Conservation (phyloP, 805 yeast species). For the Sugiyamaella valdiviana region DNA sequence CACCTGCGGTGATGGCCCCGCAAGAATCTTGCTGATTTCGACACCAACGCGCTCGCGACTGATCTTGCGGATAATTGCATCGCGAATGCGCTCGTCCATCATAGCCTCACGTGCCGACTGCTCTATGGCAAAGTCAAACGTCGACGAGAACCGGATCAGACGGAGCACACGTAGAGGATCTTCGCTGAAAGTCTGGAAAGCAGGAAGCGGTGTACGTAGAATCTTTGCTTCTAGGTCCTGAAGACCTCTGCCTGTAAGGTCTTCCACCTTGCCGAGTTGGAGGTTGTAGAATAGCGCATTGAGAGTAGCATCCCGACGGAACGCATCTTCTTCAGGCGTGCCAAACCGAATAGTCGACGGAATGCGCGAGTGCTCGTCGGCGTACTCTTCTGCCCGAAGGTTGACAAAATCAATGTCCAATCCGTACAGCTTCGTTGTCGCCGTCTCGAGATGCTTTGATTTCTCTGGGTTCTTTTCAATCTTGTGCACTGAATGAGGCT, state of each 20-base stretch:
- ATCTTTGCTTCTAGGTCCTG: conserved; percentile 64
- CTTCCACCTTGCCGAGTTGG: conserved; percentile 64
- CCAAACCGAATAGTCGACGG: conserved; percentile 72
- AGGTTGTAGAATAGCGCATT: conserved; percentile 89
- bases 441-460: conserved; percentile 93
- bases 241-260: conserved; percentile 71
- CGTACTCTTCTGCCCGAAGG: conserved; percentile 78
- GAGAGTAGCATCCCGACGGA: conserved; percentile 89
- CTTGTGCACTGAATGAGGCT: conserved; percentile 52
- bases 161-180: conserved; percentile 91
- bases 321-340: conserved; percentile 86
- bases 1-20: conserved; percentile 52
- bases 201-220: conserved; percentile 81
- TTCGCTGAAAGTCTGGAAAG: conserved; percentile 79
- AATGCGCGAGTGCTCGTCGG: conserved; percentile 71
- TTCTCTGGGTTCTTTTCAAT: conserved; percentile 92
- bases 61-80: conserved; percentile 62
- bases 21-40: conserved; percentile 73
- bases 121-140: conserved; percentile 65
- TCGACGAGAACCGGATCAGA: conserved; percentile 76
- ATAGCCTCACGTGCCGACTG: conserved; percentile 53
- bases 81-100: conserved; percentile 50
- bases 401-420: conserved; percentile 93
- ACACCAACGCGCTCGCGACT: conserved; percentile 87
- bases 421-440: conserved; percentile 80